phyloP scores from a whole-genome alignment of 306 rosid species.

The Cucurbita maxima region DNA sequence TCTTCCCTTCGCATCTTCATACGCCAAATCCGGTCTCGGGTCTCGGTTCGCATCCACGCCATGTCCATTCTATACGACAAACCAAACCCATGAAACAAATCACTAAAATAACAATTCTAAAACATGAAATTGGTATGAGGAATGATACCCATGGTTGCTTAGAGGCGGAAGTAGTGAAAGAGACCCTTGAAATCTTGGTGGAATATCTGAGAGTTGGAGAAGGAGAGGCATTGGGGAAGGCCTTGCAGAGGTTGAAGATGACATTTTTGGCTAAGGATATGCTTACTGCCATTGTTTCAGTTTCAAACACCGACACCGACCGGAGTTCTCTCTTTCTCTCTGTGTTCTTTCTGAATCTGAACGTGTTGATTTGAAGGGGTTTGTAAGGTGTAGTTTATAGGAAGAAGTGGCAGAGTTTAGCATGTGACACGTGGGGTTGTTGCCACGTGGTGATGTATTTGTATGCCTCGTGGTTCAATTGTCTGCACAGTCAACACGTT shows the following conservation, averaged over 20 bases:
- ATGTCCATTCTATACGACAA: conserved; percentile 26
- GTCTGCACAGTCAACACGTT: conserved; percentile 3
- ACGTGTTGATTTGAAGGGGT: not conserved
- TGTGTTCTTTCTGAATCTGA: not conserved
- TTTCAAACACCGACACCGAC: not conserved
- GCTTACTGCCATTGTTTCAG: conserved; percentile 28
- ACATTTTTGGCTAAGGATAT: conserved; percentile 24
- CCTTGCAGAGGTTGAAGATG: conserved; percentile 36
- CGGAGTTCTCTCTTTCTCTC: not conserved
- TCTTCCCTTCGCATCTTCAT: conserved; percentile 13
- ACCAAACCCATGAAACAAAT: not conserved
- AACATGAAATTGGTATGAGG: too few relatives aligned
- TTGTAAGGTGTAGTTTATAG: not conserved
- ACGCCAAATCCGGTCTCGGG: conserved; percentile 13
- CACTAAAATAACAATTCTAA: too few relatives aligned
- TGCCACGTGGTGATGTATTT: conserved; percentile 5
- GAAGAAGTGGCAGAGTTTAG: not conserved
- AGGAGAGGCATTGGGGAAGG: conserved; percentile 28
- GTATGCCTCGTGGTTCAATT: not conserved
- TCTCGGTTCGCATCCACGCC: conserved; percentile 17
- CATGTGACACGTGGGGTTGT: conserved; percentile 6
- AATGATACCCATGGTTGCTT: conserved; percentile 28
- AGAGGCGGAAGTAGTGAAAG: conserved; percentile 29
- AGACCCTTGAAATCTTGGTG: conserved; percentile 29
- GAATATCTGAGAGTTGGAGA: conserved; percentile 17